Evolutionary conservation across 2,329 filamentous ascomycete species (phyloP).

Genomic region (Fusarium veterinarium): DNA sequence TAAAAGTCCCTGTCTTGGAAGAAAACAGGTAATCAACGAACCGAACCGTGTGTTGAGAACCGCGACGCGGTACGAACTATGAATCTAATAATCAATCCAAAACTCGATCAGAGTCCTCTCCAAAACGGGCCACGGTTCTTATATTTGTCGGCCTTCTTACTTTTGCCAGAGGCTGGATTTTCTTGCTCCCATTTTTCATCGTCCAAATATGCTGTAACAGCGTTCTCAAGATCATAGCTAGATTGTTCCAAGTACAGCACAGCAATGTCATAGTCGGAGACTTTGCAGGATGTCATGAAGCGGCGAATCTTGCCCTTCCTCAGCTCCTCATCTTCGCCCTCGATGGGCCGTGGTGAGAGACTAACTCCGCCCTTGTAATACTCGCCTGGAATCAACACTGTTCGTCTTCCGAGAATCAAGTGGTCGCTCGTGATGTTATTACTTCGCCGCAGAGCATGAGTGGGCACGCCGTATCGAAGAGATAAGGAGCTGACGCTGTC

Average conservation of each 20-base stretch:
- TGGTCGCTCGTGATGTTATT: constrained; percentile 81
- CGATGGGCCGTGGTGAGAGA: constrained; percentile 76
- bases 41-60: constrained; percentile 37
- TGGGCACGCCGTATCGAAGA: constrained; percentile 76
- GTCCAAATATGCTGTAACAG: constrained; percentile 72
- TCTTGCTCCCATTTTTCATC: constrained; percentile 82
- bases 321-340: constrained; percentile 78
- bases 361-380: constrained; percentile 75
- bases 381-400: constrained; percentile 76
- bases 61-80: constrained; percentile 45
- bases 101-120: constrained; percentile 43
- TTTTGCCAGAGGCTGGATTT: constrained; percentile 60
- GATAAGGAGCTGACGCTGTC: constrained; percentile 77
- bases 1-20: constrained; percentile 42
- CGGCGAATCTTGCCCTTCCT: constrained; percentile 77
- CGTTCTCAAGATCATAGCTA: constrained; percentile 72
- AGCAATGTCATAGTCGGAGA: constrained; percentile 80
- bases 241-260: constrained; percentile 78
- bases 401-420: constrained; percentile 74
- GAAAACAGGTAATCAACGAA: constrained; percentile 43
- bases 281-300: constrained; percentile 84
- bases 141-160: constrained; percentile 44
- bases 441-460: constrained; percentile 68
- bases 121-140: constrained; percentile 50
- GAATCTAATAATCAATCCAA: constrained; percentile 44